These are phyloP conservation scores for Vairimorpha ceranae DNA, from an alignment of 371 early-diverging fungal species.

Conservation along the genomic window DNA sequence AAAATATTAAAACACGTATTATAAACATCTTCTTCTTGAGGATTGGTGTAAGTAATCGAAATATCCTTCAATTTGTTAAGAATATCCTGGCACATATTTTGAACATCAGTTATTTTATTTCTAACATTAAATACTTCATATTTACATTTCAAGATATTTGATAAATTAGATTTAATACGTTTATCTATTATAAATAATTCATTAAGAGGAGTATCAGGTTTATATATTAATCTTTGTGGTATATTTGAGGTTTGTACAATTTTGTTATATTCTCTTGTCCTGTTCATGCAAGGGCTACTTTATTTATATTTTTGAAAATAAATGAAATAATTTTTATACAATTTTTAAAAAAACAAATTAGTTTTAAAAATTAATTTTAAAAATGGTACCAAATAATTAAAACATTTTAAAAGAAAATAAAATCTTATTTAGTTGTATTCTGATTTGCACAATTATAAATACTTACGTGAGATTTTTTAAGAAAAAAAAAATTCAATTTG, in stretches of 20 bases:
- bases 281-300: slow-evolving; percentile 56
- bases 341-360: no score
- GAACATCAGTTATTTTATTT: slow-evolving; percentile 8
- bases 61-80: neutral
- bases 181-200: slow-evolving; percentile 12
- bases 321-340: no score
- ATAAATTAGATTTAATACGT: slow-evolving; percentile 4
- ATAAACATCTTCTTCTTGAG: slow-evolving; percentile 1
- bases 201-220: slow-evolving; percentile 1
- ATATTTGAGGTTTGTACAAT: slow-evolving; percentile 48
- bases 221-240: slow-evolving; percentile 37
- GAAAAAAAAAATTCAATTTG: no score
- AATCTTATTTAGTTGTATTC: no score
- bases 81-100: slow-evolving; percentile 2
- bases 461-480: no score
- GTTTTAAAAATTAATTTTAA: no score
- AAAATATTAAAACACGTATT: slow-evolving; percentile 6
- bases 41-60: neutral
- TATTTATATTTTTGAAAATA: no score
- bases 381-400: no score
- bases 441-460: no score
- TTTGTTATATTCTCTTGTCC: slow-evolving; percentile 55
- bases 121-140: slow-evolving; percentile 33
- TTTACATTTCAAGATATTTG: neutral
- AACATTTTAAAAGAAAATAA: no score